Evolutionary conservation across 2,329 filamentous ascomycete genomes (phyloP), one percentile per base, ranked within the genome.

Genomic region (Xylogone sp.): DNA sequence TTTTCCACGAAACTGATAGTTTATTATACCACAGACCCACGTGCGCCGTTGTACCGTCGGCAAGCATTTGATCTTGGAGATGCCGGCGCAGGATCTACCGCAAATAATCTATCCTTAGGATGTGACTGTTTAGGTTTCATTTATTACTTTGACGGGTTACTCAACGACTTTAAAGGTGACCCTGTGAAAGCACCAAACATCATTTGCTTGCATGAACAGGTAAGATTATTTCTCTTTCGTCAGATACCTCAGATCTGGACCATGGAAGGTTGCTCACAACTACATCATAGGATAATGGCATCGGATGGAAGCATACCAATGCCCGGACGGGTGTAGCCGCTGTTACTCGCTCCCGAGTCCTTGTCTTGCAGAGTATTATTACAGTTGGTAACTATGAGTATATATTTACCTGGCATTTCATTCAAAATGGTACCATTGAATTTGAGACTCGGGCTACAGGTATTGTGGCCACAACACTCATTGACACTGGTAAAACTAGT

Each of bases 361-460:
- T 87, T 5, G 82, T 86, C 1, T 62, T 87, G 8, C 83, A 87
- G 62, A 79, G 77, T 62, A 86, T 86, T 63, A 84, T 84, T 68
- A 86, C 82, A 0, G 80, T 86, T 2, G 75, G 81, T 16, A 87
- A 87, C 67, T 87, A 86, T 65, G 83, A 86, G 62, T 87, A 87
- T 65, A 84, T 87, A 58, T 74, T 87, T 31, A 82, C 82, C 3
- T 87, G 82, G 66, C 78, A 82, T 45, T 86, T 87, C 71, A 83
- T 85, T 64, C 83, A 86, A 60, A 82, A 82, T 5, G 83, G 79
- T 44, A 81, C 84, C 56, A 62, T 86, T 48, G 72, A 74, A 52
- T 82, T 85, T 59, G 84, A 87, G 64, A 78, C 85, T 45, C 78
- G 82, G 29, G 83, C 83, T 12, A 86, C 83, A 0, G 83, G 83